Conservation (phyloP, 192 early-diverging fungal species). For the Backusella tuberculispora region DNA sequence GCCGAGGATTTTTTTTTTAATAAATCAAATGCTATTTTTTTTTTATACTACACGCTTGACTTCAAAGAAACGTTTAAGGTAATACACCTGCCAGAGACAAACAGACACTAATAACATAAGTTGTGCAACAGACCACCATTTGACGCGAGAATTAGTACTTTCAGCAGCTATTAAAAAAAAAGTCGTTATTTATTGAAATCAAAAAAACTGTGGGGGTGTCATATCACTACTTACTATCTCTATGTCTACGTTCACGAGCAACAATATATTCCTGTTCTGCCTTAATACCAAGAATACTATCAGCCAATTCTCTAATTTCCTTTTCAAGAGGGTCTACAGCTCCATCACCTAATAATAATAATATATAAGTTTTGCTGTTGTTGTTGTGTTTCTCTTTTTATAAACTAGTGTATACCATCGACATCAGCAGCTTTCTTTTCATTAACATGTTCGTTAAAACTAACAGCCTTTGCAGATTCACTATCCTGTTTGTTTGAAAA, state of each 20-base stretch:
- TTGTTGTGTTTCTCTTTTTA: neutral
- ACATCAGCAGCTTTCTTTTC: constrained; percentile 39
- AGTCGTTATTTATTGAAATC: neutral
- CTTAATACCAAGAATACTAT: constrained; percentile 61
- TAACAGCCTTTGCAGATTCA: constrained; percentile 60
- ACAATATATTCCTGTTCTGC: constrained; percentile 77
- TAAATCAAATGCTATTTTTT: neutral
- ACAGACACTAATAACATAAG: constrained; percentile 60
- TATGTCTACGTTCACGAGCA: constrained; percentile 62
- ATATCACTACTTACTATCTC: constrained; percentile 60
- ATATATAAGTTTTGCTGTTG: neutral
- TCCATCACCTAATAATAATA: constrained; percentile 31
- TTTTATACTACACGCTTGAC: constrained; percentile 64
- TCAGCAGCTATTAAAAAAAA: constrained; percentile 63
- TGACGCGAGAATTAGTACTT: constrained; percentile 77
- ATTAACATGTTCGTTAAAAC: constrained; percentile 59
- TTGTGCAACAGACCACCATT: constrained; percentile 77
- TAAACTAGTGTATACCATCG: constrained; percentile 27
- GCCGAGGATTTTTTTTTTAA: neutral
- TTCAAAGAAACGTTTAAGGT: constrained; percentile 76
- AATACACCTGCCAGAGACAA: constrained; percentile 72
- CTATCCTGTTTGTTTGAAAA: constrained; percentile 74
- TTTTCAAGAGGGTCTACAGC: constrained; percentile 63
- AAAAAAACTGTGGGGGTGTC: neutral
- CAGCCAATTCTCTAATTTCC: constrained; percentile 67